Evolutionary conservation across 176 grass and related monocot species (phyloP).

Genomic region (Canna indica): DNA sequence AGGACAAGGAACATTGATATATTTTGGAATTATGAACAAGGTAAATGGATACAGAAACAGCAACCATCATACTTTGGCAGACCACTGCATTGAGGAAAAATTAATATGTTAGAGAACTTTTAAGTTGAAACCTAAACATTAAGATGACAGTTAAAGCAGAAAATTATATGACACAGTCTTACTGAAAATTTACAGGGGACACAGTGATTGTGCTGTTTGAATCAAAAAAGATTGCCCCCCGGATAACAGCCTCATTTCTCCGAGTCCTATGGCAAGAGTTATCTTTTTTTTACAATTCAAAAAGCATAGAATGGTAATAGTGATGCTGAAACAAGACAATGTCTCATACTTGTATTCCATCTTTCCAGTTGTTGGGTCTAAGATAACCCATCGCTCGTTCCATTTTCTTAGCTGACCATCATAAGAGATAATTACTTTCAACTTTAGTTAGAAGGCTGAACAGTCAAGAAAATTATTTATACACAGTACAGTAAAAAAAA

Average conservation of each 20-base stretch:
- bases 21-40: background rate
- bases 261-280: conserved; percentile 40
- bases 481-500: background rate
- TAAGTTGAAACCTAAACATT: background rate
- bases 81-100: conserved; percentile 42
- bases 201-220: conserved; percentile 90
- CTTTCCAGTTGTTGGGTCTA: conserved; percentile 83
- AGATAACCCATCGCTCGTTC: conserved; percentile 90
- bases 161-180: conserved; percentile 27
- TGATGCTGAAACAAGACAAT: conserved; percentile 6
- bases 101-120: conserved; percentile 5
- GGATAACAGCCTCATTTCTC: conserved; percentile 59
- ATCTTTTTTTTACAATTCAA: background rate
- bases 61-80: conserved; percentile 91
- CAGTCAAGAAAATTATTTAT: background rate
- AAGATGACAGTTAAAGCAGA: background rate
- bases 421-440: conserved; percentile 11
- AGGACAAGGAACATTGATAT: background rate
- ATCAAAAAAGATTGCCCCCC: conserved; percentile 76
- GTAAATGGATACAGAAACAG: conserved; percentile 87
- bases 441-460: background rate
- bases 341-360: conserved; percentile 94
- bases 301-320: conserved; percentile 5
- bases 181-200: conserved; percentile 99
- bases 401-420: conserved; percentile 77